A percentile compares a stretch with the other conserved stretches of the same genome.
Evolutionary conservation across 2,329 filamentous ascomycete genomes (phyloP).

Genomic region (Pyrenochaeta sp.): DNA sequence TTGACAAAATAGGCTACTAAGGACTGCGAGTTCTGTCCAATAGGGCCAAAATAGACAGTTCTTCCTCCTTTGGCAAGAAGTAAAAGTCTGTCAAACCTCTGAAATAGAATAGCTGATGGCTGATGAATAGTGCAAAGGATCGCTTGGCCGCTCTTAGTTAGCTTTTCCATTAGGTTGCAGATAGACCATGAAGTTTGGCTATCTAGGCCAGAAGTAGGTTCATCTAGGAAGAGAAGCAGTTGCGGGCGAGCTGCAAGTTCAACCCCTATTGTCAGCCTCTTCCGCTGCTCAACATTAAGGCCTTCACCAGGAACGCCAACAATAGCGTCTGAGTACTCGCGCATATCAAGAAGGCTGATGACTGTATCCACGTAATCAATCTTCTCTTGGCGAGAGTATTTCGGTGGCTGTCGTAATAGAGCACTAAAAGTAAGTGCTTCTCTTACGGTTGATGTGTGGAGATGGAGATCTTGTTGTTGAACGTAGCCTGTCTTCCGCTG

Average conservation of each 20-base stretch:
- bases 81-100: conserved; percentile 83
- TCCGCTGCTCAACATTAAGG: conserved; percentile 70
- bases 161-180: conserved; percentile 83
- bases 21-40: conserved; percentile 72
- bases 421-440: conserved; percentile 89
- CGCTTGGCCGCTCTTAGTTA: conserved; percentile 81
- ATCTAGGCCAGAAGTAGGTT: conserved; percentile 93
- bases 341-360: conserved; percentile 89
- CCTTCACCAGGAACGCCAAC: conserved; percentile 91
- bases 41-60: conserved; percentile 83
- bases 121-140: conserved; percentile 98
- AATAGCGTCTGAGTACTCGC: conserved; percentile 86
- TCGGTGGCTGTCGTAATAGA: conserved; percentile 79
- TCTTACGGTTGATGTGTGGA: conserved; percentile 83
- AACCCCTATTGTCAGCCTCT: conserved; percentile 91
- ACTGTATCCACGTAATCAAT: conserved; percentile 87
- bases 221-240: conserved; percentile 89
- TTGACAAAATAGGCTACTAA: conserved; percentile 79
- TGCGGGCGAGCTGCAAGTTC: conserved; percentile 92
- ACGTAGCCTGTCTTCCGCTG: conserved; percentile 93
- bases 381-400: conserved; percentile 78
- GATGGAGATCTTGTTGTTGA: conserved; percentile 90
- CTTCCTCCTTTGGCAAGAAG: conserved; percentile 78
- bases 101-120: conserved; percentile 93
- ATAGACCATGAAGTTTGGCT: conserved; percentile 95